Percentiles rank a stretch among this genome's conserved stretches.
These are phyloP conservation scores for Protomyces pachydermus DNA, from an alignment of 1,139 yeast species.

Conservation along the genomic window DNA sequence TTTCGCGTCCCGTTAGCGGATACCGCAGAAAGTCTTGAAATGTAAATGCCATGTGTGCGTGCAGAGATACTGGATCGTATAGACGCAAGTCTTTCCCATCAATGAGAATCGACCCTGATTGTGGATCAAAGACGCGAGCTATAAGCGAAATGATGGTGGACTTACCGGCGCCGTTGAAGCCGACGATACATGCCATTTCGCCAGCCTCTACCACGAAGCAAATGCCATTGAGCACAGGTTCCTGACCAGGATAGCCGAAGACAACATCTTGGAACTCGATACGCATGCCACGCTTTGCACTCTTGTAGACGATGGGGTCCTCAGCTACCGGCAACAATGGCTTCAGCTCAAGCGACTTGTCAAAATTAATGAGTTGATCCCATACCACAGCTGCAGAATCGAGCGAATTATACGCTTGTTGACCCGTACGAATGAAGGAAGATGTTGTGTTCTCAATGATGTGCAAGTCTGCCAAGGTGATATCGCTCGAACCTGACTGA, in stretches of 20 bases:
- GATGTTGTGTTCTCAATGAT: slow-evolving; percentile 17
- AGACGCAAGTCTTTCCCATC: slow-evolving; percentile 7
- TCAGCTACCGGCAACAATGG: slow-evolving; percentile 1
- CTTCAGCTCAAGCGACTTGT: slow-evolving; percentile 10
- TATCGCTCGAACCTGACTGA: background rate
- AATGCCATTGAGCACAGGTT: slow-evolving; percentile 8
- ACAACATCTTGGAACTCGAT: slow-evolving; percentile 9
- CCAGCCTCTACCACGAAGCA: slow-evolving; percentile 10
- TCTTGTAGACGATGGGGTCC: background rate
- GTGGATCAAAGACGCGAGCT: slow-evolving; percentile 11
- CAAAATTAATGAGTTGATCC: background rate
- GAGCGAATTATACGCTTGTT: background rate
- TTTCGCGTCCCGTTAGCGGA: slow-evolving; percentile 18
- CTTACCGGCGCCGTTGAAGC: slow-evolving; percentile 22
- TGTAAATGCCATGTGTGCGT: slow-evolving; percentile 7
- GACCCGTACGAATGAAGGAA: slow-evolving; percentile 3
- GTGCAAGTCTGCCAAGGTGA: slow-evolving; percentile 15
- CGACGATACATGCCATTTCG: slow-evolving; percentile 11
- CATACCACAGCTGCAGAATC: background rate
- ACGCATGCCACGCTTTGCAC: background rate
- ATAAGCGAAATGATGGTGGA: slow-evolving; percentile 8
- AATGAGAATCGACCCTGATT: slow-evolving; percentile 1
- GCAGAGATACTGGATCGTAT: slow-evolving; percentile 7
- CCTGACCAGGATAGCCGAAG: slow-evolving; percentile 3
- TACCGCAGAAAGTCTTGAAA: slow-evolving; percentile 15